These are phyloP conservation scores for Candida broadrunensis DNA, from an alignment of 805 yeast genomes.

Conservation along the genomic window DNA sequence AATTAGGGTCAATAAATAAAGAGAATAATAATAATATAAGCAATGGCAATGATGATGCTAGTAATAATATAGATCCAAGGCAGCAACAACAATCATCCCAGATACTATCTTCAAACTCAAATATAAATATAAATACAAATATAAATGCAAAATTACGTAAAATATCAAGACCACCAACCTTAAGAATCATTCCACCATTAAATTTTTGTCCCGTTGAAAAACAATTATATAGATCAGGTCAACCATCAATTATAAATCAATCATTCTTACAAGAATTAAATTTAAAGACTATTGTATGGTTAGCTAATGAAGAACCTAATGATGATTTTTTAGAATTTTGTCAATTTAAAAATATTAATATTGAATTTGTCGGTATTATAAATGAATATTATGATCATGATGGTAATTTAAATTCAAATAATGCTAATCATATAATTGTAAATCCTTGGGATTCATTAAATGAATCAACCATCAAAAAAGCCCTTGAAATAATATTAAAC, in stretches of 20 bases:
- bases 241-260: slow-evolving; percentile 91
- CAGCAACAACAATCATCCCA: background rate
- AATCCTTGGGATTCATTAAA: slow-evolving; percentile 97
- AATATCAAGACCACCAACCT: slow-evolving; percentile 50
- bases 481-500: slow-evolving; percentile 72
- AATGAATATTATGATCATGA: slow-evolving; percentile 53
- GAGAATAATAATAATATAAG: background rate
- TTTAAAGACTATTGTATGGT: slow-evolving; percentile 83
- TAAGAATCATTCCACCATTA: slow-evolving; percentile 84
- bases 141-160: slow-evolving; percentile 8
- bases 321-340: slow-evolving; percentile 84
- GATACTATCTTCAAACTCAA: too few relatives aligned
- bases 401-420: background rate
- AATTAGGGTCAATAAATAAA: background rate
- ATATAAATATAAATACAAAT: too few relatives aligned
- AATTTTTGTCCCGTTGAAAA: slow-evolving; percentile 95
- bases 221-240: slow-evolving; percentile 85
- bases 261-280: slow-evolving; percentile 74
- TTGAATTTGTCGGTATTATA: slow-evolving; percentile 80
- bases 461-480: slow-evolving; percentile 74
- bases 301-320: slow-evolving; percentile 93
- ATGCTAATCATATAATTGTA: slow-evolving; percentile 23
- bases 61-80: background rate
- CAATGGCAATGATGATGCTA: background rate
- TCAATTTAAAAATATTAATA: slow-evolving; percentile 62